These are phyloP conservation scores for Nissolia schottii DNA, from an alignment of 306 rosid genomes.

Conservation along the genomic window DNA sequence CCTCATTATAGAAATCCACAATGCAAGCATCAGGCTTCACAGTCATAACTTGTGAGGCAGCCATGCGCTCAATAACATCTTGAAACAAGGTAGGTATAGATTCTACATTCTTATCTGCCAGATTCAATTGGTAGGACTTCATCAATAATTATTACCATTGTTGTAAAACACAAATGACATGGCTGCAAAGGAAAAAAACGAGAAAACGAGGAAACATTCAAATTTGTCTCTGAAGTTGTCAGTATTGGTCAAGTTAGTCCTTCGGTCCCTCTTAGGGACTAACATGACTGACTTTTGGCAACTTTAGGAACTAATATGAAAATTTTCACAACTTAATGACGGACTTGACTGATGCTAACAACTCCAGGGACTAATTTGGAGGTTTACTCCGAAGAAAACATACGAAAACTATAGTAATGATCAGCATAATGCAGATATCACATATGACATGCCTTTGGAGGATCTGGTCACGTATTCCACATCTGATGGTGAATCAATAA, in stretches of 20 bases:
- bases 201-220: too few relatives aligned
- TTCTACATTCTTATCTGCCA: slow-evolving; percentile 75
- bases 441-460: slow-evolving; percentile 55
- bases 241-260: too few relatives aligned
- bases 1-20: slow-evolving; percentile 89
- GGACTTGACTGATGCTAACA: too few relatives aligned
- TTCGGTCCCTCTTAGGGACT: too few relatives aligned
- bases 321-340: too few relatives aligned
- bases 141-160: background rate
- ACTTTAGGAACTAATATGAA: too few relatives aligned
- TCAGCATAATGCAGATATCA: slow-evolving; percentile 12
- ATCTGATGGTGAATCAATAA: slow-evolving; percentile 58
- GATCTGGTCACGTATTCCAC: slow-evolving; percentile 54
- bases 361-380: too few relatives aligned
- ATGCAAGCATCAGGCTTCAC: slow-evolving; percentile 92
- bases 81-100: slow-evolving; percentile 73
- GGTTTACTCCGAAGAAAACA: too few relatives aligned
- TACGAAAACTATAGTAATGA: background rate
- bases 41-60: slow-evolving; percentile 51
- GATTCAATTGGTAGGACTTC: slow-evolving; percentile 23
- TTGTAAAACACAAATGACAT: background rate
- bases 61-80: slow-evolving; percentile 65
- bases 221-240: too few relatives aligned
- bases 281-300: too few relatives aligned
- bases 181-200: background rate